Evolutionary conservation across 495 filamentous ascomycete species (phyloP).

Genomic region (Eremomyces bilateralis): DNA sequence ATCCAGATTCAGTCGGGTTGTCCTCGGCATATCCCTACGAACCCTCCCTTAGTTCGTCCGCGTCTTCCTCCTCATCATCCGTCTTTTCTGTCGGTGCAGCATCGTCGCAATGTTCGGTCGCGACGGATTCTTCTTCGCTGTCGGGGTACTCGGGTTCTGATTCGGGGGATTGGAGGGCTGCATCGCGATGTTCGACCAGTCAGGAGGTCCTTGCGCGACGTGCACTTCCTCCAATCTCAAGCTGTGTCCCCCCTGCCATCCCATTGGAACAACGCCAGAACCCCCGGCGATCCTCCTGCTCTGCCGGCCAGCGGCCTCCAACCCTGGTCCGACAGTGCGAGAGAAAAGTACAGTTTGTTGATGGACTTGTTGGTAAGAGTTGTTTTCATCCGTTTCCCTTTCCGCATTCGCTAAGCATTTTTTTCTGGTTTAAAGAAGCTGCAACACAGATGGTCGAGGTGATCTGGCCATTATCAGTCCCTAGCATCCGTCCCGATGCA

Average conservation of each 20-base stretch:
- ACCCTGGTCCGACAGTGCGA: slow-evolving; percentile 74
- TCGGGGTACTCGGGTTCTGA: no score
- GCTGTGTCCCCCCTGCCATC: slow-evolving; percentile 17
- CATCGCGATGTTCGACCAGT: neutral
- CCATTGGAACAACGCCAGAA: slow-evolving; percentile 54
- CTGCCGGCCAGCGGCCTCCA: slow-evolving; percentile 42
- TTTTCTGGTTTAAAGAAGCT: slow-evolving; percentile 44
- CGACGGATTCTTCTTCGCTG: no score
- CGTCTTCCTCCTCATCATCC: slow-evolving; percentile 53
- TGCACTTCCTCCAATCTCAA: neutral
- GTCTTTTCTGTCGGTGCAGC: slow-evolving; percentile 57
- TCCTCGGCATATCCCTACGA: slow-evolving; percentile 43
- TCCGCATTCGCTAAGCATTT: slow-evolving; percentile 14
- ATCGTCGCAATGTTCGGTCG: slow-evolving; percentile 34
- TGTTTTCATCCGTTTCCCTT: slow-evolving; percentile 6
- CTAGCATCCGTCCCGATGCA: slow-evolving; percentile 28
- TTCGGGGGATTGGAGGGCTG: no score
- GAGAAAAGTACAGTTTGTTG: slow-evolving; percentile 88
- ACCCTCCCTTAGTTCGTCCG: slow-evolving; percentile 43
- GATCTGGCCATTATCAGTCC: slow-evolving; percentile 74
- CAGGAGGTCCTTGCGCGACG: no score
- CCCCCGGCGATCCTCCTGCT: slow-evolving; percentile 38
- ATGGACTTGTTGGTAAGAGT: slow-evolving; percentile 91
- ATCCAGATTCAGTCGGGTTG: no score
- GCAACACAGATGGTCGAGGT: slow-evolving; percentile 92